Evolutionary conservation across 805 yeast genomes (phyloP).

Genomic region (Aciculoconidium aculeatum): DNA sequence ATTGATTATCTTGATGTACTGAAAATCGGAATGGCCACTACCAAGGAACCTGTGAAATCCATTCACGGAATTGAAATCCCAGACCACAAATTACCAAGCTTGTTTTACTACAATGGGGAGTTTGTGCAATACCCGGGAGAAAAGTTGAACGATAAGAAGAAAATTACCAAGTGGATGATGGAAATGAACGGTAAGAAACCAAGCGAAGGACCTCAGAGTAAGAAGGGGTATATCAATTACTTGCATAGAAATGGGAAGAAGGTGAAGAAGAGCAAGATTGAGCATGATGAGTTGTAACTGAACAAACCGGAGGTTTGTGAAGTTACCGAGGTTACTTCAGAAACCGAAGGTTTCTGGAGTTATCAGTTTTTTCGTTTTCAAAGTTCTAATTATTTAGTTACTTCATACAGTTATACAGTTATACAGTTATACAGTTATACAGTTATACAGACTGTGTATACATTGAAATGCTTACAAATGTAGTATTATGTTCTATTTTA

Average conservation of each 20-base stretch:
- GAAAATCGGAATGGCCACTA: constrained; percentile 42
- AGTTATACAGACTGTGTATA: too few species aligned
- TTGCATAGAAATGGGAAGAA: constrained; percentile 25
- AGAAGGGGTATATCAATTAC: constrained; percentile 24
- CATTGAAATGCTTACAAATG: too few species aligned
- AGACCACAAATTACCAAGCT: constrained; percentile 18
- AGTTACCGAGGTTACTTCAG: too few species aligned
- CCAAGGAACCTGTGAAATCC: constrained; percentile 15
- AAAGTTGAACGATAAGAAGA: constrained; percentile 23
- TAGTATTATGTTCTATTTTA: too few species aligned
- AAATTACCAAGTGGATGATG: constrained; percentile 29
- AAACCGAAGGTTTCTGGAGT: too few species aligned
- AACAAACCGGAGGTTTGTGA: too few species aligned
- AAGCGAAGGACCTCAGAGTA: constrained; percentile 33
- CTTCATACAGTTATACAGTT: too few species aligned
- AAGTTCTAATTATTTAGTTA: too few species aligned
- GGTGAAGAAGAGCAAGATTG: constrained; percentile 10
- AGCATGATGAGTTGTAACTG: constrained; percentile 26
- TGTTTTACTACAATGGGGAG: constrained; percentile 16
- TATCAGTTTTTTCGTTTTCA: too few species aligned
- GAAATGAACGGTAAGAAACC: constrained; percentile 21
- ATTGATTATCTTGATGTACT: constrained; percentile 55
- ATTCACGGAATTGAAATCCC: constrained; percentile 17
- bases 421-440: too few species aligned
- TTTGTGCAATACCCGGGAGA: constrained; percentile 19